phyloP scores from a whole-genome alignment of 2,329 filamentous ascomycete genomes.

The Fusarium sublunatum region DNA sequence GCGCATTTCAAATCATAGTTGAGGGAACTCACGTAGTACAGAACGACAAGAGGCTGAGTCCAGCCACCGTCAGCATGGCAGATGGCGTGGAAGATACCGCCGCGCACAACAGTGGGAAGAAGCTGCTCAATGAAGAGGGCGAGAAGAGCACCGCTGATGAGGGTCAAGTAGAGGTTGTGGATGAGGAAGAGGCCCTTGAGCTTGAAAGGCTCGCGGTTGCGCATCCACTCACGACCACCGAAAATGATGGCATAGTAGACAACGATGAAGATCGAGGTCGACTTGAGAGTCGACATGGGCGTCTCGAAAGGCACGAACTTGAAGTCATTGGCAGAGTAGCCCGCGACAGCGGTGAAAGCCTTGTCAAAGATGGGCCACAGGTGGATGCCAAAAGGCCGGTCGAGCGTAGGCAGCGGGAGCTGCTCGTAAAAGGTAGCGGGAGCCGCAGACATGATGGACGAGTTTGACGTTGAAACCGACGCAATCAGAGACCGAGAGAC shows the following conservation, averaged over 20 bases:
- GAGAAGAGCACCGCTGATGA: slow-evolving; percentile 83
- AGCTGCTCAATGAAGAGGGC: slow-evolving; percentile 92
- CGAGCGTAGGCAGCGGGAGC: slow-evolving; percentile 80
- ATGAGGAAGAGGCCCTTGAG: slow-evolving; percentile 91
- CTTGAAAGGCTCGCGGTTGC: slow-evolving; percentile 84
- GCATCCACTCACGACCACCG: slow-evolving; percentile 92
- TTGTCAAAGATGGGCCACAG: slow-evolving; percentile 96
- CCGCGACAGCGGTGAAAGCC: slow-evolving; percentile 78
- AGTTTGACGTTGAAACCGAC: slow-evolving; percentile 23
- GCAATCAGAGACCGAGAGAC: slow-evolving; percentile 15
- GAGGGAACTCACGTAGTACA: slow-evolving; percentile 85
- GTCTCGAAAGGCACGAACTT: slow-evolving; percentile 83
- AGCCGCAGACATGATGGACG: slow-evolving; percentile 52
- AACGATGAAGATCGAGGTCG: slow-evolving; percentile 82
- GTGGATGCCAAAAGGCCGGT: slow-evolving; percentile 89
- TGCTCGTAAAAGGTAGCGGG: slow-evolving; percentile 64
- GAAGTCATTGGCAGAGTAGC: slow-evolving; percentile 89
- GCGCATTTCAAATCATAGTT: not conserved
- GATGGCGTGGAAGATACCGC: slow-evolving; percentile 90
- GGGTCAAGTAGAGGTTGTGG: slow-evolving; percentile 94
- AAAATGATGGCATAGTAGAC: slow-evolving; percentile 95
- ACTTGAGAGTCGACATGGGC: slow-evolving; percentile 88
- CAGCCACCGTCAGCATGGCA: slow-evolving; percentile 85
- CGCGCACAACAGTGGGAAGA: slow-evolving; percentile 80
- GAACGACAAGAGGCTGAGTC: slow-evolving; percentile 90